These are phyloP conservation scores for Punctularia strigosozonata DNA, from an alignment of 768 basidiomycete genomes.

Conservation along the genomic window DNA sequence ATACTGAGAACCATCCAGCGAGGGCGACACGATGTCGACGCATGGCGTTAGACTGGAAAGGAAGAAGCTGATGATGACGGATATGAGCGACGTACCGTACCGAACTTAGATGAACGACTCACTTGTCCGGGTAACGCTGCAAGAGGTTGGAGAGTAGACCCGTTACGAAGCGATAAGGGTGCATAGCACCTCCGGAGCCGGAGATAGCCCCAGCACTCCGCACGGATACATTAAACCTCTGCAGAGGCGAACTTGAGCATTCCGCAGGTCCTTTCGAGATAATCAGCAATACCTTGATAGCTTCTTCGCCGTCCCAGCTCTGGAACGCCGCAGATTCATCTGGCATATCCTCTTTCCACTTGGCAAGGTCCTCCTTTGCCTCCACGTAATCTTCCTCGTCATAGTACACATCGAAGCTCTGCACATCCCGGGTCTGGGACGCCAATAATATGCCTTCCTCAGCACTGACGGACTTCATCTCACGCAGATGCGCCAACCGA, in stretches of 20 bases:
- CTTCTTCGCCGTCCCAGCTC: constrained; percentile 20
- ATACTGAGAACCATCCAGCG: constrained; percentile 12
- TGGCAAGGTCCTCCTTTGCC: constrained; percentile 29
- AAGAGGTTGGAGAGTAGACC: constrained; percentile 43
- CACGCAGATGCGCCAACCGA: constrained; percentile 43
- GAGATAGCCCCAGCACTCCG: constrained; percentile 37
- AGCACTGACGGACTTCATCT: constrained; percentile 35
- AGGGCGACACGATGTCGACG: constrained; percentile 32
- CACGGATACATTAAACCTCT: constrained; percentile 40
- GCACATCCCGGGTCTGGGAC: constrained; percentile 47
- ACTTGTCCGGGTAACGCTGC: constrained; percentile 35
- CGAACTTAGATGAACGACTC: constrained; percentile 10
- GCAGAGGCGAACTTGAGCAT: background rate
- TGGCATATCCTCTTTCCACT: constrained; percentile 40
- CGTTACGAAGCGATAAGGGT: constrained; percentile 62
- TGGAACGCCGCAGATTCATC: constrained; percentile 24
- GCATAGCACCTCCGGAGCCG: constrained; percentile 47
- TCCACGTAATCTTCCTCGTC: constrained; percentile 26
- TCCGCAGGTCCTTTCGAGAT: background rate
- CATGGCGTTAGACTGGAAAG: constrained; percentile 54
- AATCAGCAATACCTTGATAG: constrained; percentile 20
- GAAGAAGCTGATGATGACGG: constrained; percentile 31
- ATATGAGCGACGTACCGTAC: background rate
- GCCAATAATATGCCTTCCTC: constrained; percentile 39
- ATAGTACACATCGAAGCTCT: constrained; percentile 47